Evolutionary conservation across 2,329 filamentous ascomycete species (phyloP), one percentile per base, ranked within the genome.

Genomic region (Colletotrichum acutatum): DNA sequence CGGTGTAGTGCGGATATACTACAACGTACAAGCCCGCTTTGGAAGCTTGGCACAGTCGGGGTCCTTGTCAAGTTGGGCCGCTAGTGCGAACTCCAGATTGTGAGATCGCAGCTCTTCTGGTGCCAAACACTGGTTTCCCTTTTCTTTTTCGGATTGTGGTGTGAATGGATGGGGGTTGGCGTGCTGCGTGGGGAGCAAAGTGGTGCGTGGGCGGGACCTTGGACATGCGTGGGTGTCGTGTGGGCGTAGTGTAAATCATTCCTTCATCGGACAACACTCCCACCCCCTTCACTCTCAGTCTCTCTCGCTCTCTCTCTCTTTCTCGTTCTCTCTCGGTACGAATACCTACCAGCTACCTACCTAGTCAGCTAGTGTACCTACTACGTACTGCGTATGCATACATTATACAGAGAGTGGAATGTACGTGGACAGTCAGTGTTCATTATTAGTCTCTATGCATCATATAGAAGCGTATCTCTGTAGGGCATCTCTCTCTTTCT

Each of bases 11-110:
- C 37, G 65, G 67, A 59, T 69, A 69, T 53, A 69, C 67, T 59
- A 54, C 68, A 52, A 64, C 22, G 46, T 64, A 64, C n/a, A 28
- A 56, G 24, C 32, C 62, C 62, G 34, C 52, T 37, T 53, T 52
- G 52, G 53, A 72, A 59, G 69, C 65, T 72, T 72, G 69, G 69
- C 69, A 72, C 54, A 42, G 58, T 68, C 9, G 65, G 58, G 69
- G 65, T 68, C 65, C 58, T 72, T 24, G 69, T 63, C 59, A 14
- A 53, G 57, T 72, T 72, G 69, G 65, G 69, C 69, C 59, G 69
- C 58, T 72, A 72, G 65, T 46, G 59, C 53, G 52, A 72, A 72
- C 65, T 72, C 58, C 59, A 68, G 58, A 63, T 72, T 72, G 58
- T 63, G 58, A 72, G 65, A 68, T 63, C 65, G 69, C 52, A 52